Evolutionary conservation across 768 basidiomycete genomes (phyloP).

Genomic region (Coprinopsis cinerea): DNA sequence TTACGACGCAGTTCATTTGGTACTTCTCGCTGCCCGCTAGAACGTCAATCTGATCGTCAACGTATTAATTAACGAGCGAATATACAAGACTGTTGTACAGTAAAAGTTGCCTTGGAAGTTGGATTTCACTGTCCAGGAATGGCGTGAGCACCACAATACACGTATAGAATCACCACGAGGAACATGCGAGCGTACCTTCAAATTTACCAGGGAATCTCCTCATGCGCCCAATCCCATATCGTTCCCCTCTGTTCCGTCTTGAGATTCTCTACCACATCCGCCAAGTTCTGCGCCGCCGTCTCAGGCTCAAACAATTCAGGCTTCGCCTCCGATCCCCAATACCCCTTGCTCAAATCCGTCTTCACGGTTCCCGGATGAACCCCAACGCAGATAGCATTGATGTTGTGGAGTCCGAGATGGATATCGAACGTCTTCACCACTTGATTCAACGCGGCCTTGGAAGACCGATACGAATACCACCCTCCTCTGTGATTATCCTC

Average conservation of each 20-base stretch:
- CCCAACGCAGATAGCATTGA: slow-evolving; percentile 45
- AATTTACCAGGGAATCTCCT: slow-evolving; percentile 36
- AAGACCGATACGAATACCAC: slow-evolving; percentile 59
- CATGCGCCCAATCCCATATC: slow-evolving; percentile 55
- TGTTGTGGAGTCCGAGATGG: slow-evolving; percentile 42
- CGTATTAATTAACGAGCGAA: no score
- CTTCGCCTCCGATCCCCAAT: slow-evolving; percentile 37
- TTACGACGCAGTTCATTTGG: no score
- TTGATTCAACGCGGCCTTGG: slow-evolving; percentile 60
- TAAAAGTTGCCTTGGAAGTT: no score
- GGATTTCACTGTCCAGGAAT: no score
- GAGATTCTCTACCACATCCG: slow-evolving; percentile 39
- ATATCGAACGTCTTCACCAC: slow-evolving; percentile 56
- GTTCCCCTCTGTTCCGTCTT: slow-evolving; percentile 37
- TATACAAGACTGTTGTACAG: no score
- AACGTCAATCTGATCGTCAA: no score
- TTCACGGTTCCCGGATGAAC: slow-evolving; percentile 58
- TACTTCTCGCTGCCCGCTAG: no score
- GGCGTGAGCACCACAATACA: no score
- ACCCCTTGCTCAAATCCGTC: slow-evolving; percentile 51
- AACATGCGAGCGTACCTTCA: neutral
- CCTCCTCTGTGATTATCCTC: slow-evolving; percentile 53
- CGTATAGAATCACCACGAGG: no score
- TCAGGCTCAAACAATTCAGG: slow-evolving; percentile 43
- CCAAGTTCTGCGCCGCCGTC: slow-evolving; percentile 41